phyloP scores from a whole-genome alignment of 768 basidiomycete species.

The Neoboletus magnificus region DNA sequence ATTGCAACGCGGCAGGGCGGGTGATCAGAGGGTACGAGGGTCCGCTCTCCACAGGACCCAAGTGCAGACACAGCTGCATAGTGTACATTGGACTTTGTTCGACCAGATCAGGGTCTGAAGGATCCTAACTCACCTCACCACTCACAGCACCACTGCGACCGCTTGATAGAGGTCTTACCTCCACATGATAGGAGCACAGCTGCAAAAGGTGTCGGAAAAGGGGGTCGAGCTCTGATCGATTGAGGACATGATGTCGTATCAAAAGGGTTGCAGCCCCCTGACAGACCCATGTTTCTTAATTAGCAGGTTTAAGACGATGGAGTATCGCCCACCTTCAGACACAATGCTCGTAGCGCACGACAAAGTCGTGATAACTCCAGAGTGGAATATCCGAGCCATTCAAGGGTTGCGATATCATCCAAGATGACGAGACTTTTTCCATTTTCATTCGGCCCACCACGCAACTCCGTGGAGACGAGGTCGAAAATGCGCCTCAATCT shows the following conservation, averaged over 20 bases:
- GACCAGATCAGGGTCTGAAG: background rate
- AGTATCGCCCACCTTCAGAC: constrained; percentile 46
- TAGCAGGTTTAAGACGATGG: background rate
- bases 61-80: constrained; percentile 59
- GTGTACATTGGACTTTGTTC: background rate
- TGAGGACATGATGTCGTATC: constrained; percentile 60
- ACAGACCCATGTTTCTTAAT: background rate
- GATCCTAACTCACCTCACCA: constrained; percentile 54
- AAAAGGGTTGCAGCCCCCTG: constrained; percentile 55
- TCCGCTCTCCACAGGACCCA: constrained; percentile 42
- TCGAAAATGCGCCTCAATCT: constrained; percentile 37
- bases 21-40: constrained; percentile 39
- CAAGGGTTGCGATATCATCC: constrained; percentile 65
- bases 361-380: constrained; percentile 53
- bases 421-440: constrained; percentile 50
- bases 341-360: constrained; percentile 56
- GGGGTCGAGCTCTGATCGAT: constrained; percentile 55
- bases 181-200: constrained; percentile 64
- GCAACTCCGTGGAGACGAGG: constrained; percentile 30
- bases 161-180: constrained; percentile 67
- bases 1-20: constrained; percentile 61
- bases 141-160: constrained; percentile 76
- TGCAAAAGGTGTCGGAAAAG: constrained; percentile 59
- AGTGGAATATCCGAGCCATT: constrained; percentile 64
- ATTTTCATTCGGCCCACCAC: constrained; percentile 1